Conservation (phyloP, 257 asterid genomes). For the Verbena officinalis region DNA sequence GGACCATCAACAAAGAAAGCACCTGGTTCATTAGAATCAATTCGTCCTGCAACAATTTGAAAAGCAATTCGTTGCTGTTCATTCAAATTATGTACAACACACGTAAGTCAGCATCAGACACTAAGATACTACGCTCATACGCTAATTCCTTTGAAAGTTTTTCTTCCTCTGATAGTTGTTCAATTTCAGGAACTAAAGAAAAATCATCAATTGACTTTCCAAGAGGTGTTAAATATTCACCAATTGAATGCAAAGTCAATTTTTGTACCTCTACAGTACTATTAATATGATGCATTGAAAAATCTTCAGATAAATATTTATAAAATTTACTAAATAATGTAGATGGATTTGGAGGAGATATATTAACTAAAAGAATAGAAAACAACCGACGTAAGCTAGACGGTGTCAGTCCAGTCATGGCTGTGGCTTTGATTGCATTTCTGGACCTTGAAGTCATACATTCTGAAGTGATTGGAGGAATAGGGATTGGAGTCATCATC, state of each 20-base stretch:
- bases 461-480: conserved; percentile 86
- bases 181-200: no score
- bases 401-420: conserved; percentile 99
- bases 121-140: not conserved
- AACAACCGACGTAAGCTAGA: no score
- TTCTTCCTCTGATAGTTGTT: not conserved
- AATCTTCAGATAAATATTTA: no score
- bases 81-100: not conserved
- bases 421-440: conserved; percentile 89
- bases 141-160: not conserved
- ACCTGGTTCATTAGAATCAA: not conserved
- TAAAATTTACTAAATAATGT: no score
- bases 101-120: not conserved
- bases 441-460: conserved; percentile 88
- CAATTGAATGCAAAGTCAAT: no score
- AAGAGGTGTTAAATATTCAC: no score
- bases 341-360: no score
- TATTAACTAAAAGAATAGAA: no score
- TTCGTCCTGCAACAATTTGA: not conserved
- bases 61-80: not conserved
- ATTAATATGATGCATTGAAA: no score
- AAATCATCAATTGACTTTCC: no score
- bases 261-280: no score
- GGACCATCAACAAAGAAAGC: not conserved
- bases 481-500: conserved; percentile 68